phyloP scores from a whole-genome alignment of 164 flowering plant species.

The Chimonanthus salicifolius region DNA sequence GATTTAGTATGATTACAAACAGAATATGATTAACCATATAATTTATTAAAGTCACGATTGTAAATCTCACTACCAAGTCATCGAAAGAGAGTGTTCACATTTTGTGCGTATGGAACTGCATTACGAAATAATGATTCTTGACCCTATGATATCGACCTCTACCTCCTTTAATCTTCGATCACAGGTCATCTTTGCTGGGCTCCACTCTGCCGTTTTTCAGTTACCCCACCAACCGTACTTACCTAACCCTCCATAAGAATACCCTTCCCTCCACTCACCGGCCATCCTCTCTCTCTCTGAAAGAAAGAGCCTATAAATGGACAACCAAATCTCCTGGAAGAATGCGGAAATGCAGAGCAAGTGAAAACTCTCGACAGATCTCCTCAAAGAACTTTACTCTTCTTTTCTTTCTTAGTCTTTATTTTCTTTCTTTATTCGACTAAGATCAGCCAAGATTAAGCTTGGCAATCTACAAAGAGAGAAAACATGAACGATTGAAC shows the following conservation, averaged over 20 bases:
- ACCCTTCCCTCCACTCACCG: not conserved
- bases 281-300: not conserved
- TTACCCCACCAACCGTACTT: not conserved
- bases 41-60: no score
- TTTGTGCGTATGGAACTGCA: no score
- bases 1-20: no score
- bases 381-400: no score
- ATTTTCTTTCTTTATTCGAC: not conserved
- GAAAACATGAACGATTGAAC: not conserved
- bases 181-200: not conserved
- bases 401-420: no score
- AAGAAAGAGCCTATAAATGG: not conserved
- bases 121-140: no score
- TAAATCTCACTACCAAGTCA: no score
- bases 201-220: conserved; percentile 1
- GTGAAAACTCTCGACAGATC: no score
- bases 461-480: not conserved
- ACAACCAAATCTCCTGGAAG: not conserved
- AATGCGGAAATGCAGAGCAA: not conserved
- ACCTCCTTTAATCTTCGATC: not conserved
- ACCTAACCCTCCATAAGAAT: not conserved
- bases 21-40: no score
- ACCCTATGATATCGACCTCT: not conserved
- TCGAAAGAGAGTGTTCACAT: no score
- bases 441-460: not conserved